Evolutionary conservation across 2,329 filamentous ascomycete species (phyloP).

Genomic region (Pseudonectria buxi): DNA sequence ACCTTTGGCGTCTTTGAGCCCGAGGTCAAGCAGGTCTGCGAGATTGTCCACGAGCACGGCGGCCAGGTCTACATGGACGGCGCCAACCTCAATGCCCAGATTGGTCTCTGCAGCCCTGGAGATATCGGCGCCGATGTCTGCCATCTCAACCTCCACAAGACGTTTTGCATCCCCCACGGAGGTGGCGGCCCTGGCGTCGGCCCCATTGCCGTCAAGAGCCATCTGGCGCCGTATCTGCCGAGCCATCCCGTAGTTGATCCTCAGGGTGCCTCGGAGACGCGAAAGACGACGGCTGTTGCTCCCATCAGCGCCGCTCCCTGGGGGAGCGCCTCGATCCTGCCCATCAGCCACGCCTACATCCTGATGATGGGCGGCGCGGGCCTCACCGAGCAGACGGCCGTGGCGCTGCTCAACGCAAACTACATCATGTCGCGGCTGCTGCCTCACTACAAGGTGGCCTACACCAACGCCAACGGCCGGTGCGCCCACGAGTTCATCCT

Average conservation of each 20-base stretch:
- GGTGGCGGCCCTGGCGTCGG: conserved; percentile 91
- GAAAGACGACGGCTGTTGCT: conserved; percentile 44
- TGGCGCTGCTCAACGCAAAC: conserved; percentile 90
- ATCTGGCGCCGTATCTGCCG: conserved; percentile 65
- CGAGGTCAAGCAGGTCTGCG: conserved; percentile 75
- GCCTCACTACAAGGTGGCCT: conserved; percentile 83
- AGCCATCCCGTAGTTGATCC: conserved; percentile 21
- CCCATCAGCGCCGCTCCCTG: conserved; percentile 53
- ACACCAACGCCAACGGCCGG: conserved; percentile 81
- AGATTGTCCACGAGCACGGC: conserved; percentile 78
- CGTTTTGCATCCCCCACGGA: conserved; percentile 95
- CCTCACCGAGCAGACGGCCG: conserved; percentile 81
- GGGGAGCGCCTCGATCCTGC: conserved; percentile 85
- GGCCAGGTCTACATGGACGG: conserved; percentile 99
- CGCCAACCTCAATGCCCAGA: conserved; percentile 97
- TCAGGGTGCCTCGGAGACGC: conserved; percentile 28
- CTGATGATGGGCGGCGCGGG: conserved; percentile 75
- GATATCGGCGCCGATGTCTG: conserved; percentile 97
- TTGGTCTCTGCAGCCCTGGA: conserved; percentile 87
- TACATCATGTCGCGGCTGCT: conserved; percentile 87
- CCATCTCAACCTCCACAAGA: conserved; percentile 97
- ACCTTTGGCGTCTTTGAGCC: conserved; percentile 95
- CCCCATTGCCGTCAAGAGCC: conserved; percentile 83
- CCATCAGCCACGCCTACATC: conserved; percentile 93
- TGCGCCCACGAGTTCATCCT: conserved; percentile 98